Evolutionary conservation across 352 stramenopile species (phyloP).

Genomic region (Sclerospora graminicola): DNA sequence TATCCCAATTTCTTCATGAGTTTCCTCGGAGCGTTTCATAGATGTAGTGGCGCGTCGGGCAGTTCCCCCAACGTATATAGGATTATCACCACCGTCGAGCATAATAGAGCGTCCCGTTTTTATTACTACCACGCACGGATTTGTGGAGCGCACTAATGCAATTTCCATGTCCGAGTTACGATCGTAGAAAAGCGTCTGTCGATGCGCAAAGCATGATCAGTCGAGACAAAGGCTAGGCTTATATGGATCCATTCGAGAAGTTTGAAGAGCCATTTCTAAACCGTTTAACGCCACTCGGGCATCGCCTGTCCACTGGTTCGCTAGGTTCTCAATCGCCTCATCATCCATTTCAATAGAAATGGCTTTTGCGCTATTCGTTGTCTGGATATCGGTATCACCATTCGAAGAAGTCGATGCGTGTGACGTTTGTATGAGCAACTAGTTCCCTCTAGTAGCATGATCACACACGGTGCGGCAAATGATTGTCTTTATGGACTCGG

Average conservation of each 20-base stretch:
- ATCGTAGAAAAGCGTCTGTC: constrained; percentile 76
- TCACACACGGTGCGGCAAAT: constrained; percentile 44
- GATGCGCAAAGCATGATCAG: constrained; percentile 52
- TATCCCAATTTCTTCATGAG: constrained; percentile 76
- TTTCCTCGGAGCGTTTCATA: constrained; percentile 72
- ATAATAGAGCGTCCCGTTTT: constrained; percentile 83
- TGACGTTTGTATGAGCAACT: constrained; percentile 13
- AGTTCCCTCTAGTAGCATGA: constrained; percentile 16
- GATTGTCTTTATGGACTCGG: constrained; percentile 54
- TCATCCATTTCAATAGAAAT: constrained; percentile 37
- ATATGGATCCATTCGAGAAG: constrained; percentile 18
- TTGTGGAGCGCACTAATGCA: constrained; percentile 82
- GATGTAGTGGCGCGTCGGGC: constrained; percentile 67
- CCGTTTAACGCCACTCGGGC: constrained; percentile 74
- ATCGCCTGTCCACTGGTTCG: constrained; percentile 66
- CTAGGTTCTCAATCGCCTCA: constrained; percentile 50
- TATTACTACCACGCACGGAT: constrained; percentile 71
- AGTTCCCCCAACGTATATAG: constrained; percentile 62
- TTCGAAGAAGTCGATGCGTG: neutral
- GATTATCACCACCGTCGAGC: constrained; percentile 80
- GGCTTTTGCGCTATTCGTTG: neutral
- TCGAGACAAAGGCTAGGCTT: constrained; percentile 25
- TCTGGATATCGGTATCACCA: neutral
- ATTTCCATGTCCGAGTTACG: constrained; percentile 79
- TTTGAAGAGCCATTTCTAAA: constrained; percentile 70